These are phyloP conservation scores for Aspergillus transmontanensis DNA, from an alignment of 2,329 filamentous ascomycete species.

Conservation along the genomic window DNA sequence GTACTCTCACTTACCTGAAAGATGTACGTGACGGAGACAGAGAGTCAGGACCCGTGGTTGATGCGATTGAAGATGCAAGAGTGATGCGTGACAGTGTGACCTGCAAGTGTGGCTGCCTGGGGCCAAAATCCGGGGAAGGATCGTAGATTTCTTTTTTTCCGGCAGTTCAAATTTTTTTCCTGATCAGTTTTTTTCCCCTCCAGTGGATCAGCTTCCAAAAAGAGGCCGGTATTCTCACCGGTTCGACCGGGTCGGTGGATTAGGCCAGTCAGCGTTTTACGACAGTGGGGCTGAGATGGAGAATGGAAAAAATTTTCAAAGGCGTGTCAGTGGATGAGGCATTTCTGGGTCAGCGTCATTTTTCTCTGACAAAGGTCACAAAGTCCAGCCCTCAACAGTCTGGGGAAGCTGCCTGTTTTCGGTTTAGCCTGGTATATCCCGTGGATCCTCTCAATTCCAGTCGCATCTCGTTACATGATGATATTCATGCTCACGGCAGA, in stretches of 20 bases:
- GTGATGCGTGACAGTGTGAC: slow-evolving; percentile 6
- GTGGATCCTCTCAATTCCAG: not conserved
- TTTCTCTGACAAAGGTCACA: not conserved
- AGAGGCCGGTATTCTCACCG: slow-evolving; percentile 5
- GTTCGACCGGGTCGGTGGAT: slow-evolving; percentile 13
- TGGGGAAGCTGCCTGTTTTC: slow-evolving; percentile 12
- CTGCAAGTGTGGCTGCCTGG: slow-evolving; percentile 12
- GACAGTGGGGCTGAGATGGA: slow-evolving; percentile 5
- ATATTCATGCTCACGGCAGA: not conserved
- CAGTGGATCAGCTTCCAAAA: not conserved
- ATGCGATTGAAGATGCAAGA: not conserved
- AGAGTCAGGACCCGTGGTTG: not conserved
- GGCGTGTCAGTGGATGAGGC: slow-evolving; percentile 5
- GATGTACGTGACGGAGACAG: not conserved
- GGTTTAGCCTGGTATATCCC: slow-evolving; percentile 5
- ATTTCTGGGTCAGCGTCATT: slow-evolving; percentile 6
- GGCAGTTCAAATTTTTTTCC: not conserved
- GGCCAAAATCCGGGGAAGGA: slow-evolving; percentile 19
- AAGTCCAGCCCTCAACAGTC: slow-evolving; percentile 5
- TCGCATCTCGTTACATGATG: slow-evolving; percentile 4
- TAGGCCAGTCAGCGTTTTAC: slow-evolving; percentile 7
- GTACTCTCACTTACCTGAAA: not conserved
- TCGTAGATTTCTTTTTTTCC: not conserved
- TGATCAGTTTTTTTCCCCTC: not conserved
- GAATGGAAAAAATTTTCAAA: slow-evolving; percentile 7